Evolutionary conservation across 345 rosid genomes (phyloP), one percentile per base, ranked within the genome.

Genomic region (Lepidium aucheri): DNA sequence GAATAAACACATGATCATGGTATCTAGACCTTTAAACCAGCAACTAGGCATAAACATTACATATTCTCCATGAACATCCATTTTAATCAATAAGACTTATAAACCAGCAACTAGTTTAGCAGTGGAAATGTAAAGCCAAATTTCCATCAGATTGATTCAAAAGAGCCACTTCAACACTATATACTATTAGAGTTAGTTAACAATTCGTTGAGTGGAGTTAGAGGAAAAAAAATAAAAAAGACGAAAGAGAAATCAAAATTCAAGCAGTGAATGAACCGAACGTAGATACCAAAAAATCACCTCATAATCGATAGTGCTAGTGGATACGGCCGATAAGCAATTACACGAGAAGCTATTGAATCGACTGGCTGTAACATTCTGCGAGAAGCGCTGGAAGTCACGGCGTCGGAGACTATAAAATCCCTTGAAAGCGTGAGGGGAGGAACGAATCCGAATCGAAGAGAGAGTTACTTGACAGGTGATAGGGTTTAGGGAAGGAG

Each of bases 271-370:
- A 6, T 26, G 13, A 54, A 63, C 24, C 5, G 33, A 12, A 6
- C 9, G 45, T 50, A 3, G 28, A 34, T 42, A 18, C 20, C 8
- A 15, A 61, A 64, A 57, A 10, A 6, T 33, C 30, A 85, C 88
- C 83, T 87, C 84, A 38, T 85, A 87, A 68, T 80, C 79, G 51
- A 72, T 65, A 54, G 84, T 77, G 76, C 30, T 83, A 49, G 85
- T 58, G 69, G 81, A 61, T 61, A 79, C 46, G 39, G 81, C 57
- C 43, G 81, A 81, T 63, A 81, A 63, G 67, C 76, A 65, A 60
- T 56, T 80, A 80, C 83, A 83, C 30, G 81, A 76, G 74, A 77
- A 70, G 50, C 65, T 74, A 65, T 16, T 64, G 67, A 32, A 60
- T 52, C 62, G 72, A 9, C 24, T 56, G 67, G 54, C 9, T 47